Base-by-base conservation (phyloP, 1,284 basidiomycete genomes). In the Inonotus hispidus region DNA sequence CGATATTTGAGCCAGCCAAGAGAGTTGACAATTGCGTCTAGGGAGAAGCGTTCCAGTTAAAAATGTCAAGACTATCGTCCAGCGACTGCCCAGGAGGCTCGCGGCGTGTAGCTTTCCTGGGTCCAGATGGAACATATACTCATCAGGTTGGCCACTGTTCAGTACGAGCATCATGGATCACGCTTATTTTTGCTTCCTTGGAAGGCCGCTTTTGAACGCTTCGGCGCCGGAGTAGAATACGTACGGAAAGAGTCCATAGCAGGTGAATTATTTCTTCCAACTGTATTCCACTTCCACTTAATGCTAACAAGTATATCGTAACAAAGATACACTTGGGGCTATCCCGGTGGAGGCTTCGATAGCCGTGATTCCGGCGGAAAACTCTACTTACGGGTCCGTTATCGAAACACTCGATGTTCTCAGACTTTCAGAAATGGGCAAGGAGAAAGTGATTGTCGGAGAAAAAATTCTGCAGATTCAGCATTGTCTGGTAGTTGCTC, bases 341-440 rank as follows among this genome's bases (percentile, higher is more conserved):
- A 70, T 91, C 23, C 75, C 77, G 2, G 53, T 68, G 32, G 70
- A 70, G 35, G 71, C 70, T 62, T 77, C 69, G 61, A 69, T 83
- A 53, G 88, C 79, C 21, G 75, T 92, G 10, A 75, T 91, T 21
- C 90, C 89, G 14, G 85, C 88, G 69, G 90, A 92, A 72, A 92
- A 92, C 67, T 83, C 83, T 25, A 87, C 83, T 38, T 87, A 84
- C 66, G 89, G 89, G 10, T 75, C 75, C n/a, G 89, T 92, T 7
- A 72, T 82, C 16, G 89, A 92, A 70, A 87, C 88, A 2, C 90
- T 88, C 65, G 84, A 90, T 68, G 67, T 74, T 32, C 72, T 91
- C 43, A 82, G 85, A 37, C 65, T 64, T 23, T 67, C 75, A 23
- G 67, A 71, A 19, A 66, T 77, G 39, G 81, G 81, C 10, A 63